phyloP scores from a whole-genome alignment of 441 rosid species.

The Adansonia grandidieri region DNA sequence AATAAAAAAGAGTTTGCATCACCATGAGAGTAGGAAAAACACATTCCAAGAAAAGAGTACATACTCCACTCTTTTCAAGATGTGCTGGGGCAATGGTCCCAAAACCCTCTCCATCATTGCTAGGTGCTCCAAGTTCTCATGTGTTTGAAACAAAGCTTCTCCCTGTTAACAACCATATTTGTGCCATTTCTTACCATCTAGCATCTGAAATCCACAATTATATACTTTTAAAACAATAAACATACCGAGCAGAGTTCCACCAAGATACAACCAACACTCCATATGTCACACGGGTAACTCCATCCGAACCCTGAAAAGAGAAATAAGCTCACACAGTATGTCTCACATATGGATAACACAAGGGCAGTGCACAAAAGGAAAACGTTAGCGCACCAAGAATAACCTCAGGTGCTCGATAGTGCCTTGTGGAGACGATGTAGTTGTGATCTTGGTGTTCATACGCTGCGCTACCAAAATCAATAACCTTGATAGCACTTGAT shows the following conservation, averaged over 20 bases:
- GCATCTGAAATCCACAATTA: not conserved
- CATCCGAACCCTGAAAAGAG: constrained; percentile 64
- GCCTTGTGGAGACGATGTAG: constrained; percentile 67
- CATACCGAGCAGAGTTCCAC: constrained; percentile 74
- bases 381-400: constrained; percentile 52
- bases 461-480: constrained; percentile 78
- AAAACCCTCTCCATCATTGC: constrained; percentile 83
- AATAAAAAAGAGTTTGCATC: constrained; percentile 1
- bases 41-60: constrained; percentile 25
- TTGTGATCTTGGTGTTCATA: constrained; percentile 56
- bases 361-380: not conserved
- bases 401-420: constrained; percentile 79
- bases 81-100: constrained; percentile 68
- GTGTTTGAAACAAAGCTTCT: constrained; percentile 74
- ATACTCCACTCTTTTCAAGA: constrained; percentile 61
- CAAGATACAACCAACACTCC: constrained; percentile 78
- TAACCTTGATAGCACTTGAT: constrained; percentile 67
- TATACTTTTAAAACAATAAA: constrained; percentile 23
- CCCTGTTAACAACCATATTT: constrained; percentile 45
- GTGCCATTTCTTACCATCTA: not conserved
- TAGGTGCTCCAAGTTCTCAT: constrained; percentile 72
- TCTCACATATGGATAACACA: not conserved
- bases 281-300: constrained; percentile 69
- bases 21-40: not conserved
- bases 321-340: constrained; percentile 24